Evolutionary conservation across 805 yeast genomes (phyloP), one percentile per base, ranked within the genome.

Genomic region (Lachancea kluyveri): DNA sequence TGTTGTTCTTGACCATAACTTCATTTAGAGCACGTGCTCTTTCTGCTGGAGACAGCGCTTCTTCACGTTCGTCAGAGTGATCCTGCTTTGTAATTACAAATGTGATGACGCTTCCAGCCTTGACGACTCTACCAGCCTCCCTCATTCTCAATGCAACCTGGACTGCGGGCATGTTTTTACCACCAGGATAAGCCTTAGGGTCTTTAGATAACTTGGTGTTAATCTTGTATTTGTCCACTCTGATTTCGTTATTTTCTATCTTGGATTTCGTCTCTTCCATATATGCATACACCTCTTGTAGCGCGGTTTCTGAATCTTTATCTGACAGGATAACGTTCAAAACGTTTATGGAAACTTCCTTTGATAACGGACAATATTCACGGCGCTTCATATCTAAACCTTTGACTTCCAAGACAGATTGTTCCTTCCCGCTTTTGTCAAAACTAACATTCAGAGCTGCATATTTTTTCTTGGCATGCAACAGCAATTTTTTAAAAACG

Each of bases 351-450:
- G 96, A 86, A 5, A 83, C 74, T 33, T 90, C 95, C 54, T 88
- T 92, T 1, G 97, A 85, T 30, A 92, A 62, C 30, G 87, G 94
- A 63, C 96, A 86, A 57, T 73, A 92, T 59, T 92, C 99, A 67
- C 99, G 85, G 59, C 98, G 87, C 52, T 74, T 78, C 94, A 92
- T 79, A 65, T 92, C 99, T 30, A 92, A 70, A 50, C 99, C 99
- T 57, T 92, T 92, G 26, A 90, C 95, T 57, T 92, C 96, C 41
- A 90, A 65, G 12, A 63, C 54, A 5, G 77, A 63, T 30, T 61
- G 66, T 36, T 79, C 74, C 8, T 73, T 71, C 8, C 86, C 81
- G 22, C 64, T 63, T 45, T 68, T 68, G 31, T 56, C 62, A 38
- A 66, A 46, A 1, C 71, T 57, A 18, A 73, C 74, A 48, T 77